Base-by-base conservation (phyloP, 176 grass and related monocot species). In the Bolboschoenus planiculmis region DNA sequence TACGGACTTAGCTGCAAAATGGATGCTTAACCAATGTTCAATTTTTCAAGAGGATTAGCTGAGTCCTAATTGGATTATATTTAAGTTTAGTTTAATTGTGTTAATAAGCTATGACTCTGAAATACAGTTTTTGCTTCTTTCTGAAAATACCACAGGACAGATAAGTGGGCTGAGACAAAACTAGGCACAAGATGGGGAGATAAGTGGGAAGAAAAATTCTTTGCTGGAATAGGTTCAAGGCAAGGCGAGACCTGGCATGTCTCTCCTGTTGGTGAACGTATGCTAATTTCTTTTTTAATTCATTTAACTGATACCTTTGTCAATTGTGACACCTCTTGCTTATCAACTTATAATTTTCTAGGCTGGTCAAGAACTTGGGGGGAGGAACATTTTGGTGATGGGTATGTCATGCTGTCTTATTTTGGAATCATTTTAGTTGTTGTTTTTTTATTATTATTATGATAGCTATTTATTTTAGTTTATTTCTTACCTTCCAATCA, bases 341-440 rank as follows among this genome's bases (percentile, higher is more conserved):
- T 51, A 76, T 84, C 46, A 55, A 8, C 30, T 36, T 83, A 86
- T 13, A 42, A 53, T 72, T 57, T 87, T 91, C 15, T 87, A 99
- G 96, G 96, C 23, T 99, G 96, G 96, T 95, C 96, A 84, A 99
- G 96, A 87, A 99, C 91, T 30, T 99, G 96, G 96, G 96, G 96
- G 75, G 92, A 95, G 86, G 96, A 99, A 34, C 96, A 99, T 87
- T 95, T 89, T 3, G 96, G 96, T 14, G 94, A 99, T 18, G 90
- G 89, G 96, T 99, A 95, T 26, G 84, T 81, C 10, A 27, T 64
- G 14, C 30, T 29, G 9, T 37, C 30, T 18, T 80, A 21, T 84
- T 24, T 11, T 71, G 3, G 40, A 16, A 27, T 80, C 42, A 59
- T 47, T 83, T 24, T 20, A 60, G 55, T 70, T 78, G 10, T 36